These are phyloP conservation scores for Termitomyces sp. DNA, from an alignment of 768 basidiomycete species.

Conservation along the genomic window DNA sequence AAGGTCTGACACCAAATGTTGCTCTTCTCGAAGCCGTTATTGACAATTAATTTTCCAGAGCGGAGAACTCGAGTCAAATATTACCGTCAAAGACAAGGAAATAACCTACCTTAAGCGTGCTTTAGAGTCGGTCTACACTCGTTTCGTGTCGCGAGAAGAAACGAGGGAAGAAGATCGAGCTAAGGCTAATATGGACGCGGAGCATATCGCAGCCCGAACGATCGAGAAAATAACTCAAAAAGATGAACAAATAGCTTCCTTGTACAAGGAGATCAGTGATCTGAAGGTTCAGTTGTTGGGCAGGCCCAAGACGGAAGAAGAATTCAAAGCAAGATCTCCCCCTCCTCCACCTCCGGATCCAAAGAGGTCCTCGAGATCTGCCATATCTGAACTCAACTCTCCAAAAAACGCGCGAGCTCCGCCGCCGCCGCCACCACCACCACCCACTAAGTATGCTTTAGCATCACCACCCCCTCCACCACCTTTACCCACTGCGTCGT, in stretches of 20 bases:
- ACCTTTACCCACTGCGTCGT: constrained; percentile 18
- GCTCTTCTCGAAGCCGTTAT: neutral
- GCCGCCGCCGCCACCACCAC: constrained; percentile 9
- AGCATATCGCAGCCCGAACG: constrained; percentile 63
- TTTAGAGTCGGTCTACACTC: constrained; percentile 82
- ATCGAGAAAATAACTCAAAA: constrained; percentile 68
- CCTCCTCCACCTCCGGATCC: constrained; percentile 63
- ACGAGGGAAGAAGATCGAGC: constrained; percentile 38
- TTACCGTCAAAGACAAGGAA: constrained; percentile 66
- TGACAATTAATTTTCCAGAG: constrained; percentile 35
- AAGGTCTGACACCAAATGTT: constrained; percentile 42
- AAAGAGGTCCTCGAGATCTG: constrained; percentile 29
- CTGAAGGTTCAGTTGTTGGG: constrained; percentile 49
- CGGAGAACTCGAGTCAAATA: constrained; percentile 43
- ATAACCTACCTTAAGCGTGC: constrained; percentile 75
- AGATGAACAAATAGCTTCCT: constrained; percentile 56
- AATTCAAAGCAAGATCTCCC: constrained; percentile 64
- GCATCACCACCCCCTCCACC: constrained; percentile 10
- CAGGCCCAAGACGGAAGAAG: constrained; percentile 61
- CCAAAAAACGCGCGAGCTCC: constrained; percentile 12
- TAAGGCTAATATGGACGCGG: constrained; percentile 58
- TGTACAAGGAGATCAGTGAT: constrained; percentile 47
- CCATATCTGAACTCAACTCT: neutral
- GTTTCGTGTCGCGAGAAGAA: constrained; percentile 63
- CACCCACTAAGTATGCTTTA: constrained; percentile 5